Percentiles rank a stretch among this genome's conserved stretches.
Conservation (phyloP, 208 protist species). For the Angomonas desouzai region DNA sequence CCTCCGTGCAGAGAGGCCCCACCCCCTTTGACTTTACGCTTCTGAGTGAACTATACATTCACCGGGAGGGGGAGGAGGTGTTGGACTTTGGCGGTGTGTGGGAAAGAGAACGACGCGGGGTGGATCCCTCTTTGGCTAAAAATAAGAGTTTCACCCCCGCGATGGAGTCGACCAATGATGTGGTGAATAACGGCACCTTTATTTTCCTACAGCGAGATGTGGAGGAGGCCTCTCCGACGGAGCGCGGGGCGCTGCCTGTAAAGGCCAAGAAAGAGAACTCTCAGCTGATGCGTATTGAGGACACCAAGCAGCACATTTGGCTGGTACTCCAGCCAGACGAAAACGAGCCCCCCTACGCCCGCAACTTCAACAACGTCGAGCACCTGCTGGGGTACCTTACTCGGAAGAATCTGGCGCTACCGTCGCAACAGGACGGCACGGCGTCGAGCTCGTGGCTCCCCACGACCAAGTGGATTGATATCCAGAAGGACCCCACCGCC, state of each 20-base stretch:
- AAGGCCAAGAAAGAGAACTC: slow-evolving; percentile 14
- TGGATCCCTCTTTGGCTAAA: not conserved
- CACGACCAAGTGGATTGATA: slow-evolving; percentile 71
- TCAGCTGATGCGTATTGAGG: slow-evolving; percentile 51
- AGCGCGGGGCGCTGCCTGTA: not conserved
- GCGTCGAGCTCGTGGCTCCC: slow-evolving; percentile 17
- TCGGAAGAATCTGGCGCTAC: slow-evolving; percentile 31
- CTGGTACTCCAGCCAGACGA: slow-evolving; percentile 47
- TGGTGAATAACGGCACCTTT: slow-evolving; percentile 12
- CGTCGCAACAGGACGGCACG: slow-evolving; percentile 6
- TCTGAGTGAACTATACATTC: slow-evolving; percentile 64
- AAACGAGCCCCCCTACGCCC: slow-evolving; percentile 43
- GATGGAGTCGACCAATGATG: not conserved
- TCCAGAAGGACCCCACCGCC: slow-evolving; percentile 42
- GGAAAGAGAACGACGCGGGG: slow-evolving; percentile 10
- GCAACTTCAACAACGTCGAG: slow-evolving; percentile 37
- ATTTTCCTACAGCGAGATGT: slow-evolving; percentile 14
- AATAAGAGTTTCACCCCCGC: not conserved
- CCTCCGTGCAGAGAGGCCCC: slow-evolving; percentile 13
- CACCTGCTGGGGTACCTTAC: slow-evolving; percentile 48
- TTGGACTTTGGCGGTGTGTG: slow-evolving; percentile 66
- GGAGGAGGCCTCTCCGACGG: not conserved
- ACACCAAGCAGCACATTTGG: slow-evolving; percentile 69
- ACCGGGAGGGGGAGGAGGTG: slow-evolving; percentile 67
- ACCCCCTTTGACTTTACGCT: slow-evolving; percentile 68